A percentile compares a stretch with the other conserved stretches of the same genome.
Evolutionary conservation across 2,329 filamentous ascomycete species (phyloP).

Genomic region (Mycosphaerella sp.): DNA sequence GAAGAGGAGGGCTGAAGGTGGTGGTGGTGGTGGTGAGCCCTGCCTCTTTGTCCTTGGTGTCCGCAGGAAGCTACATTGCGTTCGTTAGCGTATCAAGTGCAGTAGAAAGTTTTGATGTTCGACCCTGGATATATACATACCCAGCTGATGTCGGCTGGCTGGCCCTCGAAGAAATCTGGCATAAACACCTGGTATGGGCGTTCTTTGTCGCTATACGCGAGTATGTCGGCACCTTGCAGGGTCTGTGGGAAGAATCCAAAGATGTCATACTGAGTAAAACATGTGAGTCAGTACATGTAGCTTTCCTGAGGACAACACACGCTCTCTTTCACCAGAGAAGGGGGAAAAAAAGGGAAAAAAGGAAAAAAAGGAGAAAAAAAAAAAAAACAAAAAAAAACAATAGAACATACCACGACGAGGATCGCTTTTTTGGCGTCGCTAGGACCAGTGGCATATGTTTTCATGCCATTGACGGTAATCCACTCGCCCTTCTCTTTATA

Average conservation of each 20-base stretch:
- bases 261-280: constrained; percentile 45
- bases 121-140: not conserved
- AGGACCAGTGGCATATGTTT: too few species aligned
- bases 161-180: constrained; percentile 82
- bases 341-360: too few species aligned
- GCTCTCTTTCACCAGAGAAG: too few species aligned
- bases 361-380: too few species aligned
- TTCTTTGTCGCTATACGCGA: constrained; percentile 57
- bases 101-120: not conserved
- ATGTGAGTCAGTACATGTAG: not conserved
- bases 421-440: too few species aligned
- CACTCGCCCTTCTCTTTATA: constrained; percentile 55
- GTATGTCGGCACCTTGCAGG: constrained; percentile 57
- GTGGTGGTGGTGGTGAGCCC: too few species aligned
- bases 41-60: constrained; percentile 54
- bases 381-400: too few species aligned
- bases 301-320: too few species aligned
- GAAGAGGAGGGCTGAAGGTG: too few species aligned
- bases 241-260: constrained; percentile 60
- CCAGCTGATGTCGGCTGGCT: constrained; percentile 52
- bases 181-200: constrained; percentile 78
- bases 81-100: not conserved
- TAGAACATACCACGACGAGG: too few species aligned
- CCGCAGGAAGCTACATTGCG: constrained; percentile 35
- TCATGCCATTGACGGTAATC: constrained; percentile 52